Evolutionary conservation across 2,329 filamentous ascomycete species (phyloP), one percentile per base, ranked within the genome.

Genomic region (Calonectria montana): DNA sequence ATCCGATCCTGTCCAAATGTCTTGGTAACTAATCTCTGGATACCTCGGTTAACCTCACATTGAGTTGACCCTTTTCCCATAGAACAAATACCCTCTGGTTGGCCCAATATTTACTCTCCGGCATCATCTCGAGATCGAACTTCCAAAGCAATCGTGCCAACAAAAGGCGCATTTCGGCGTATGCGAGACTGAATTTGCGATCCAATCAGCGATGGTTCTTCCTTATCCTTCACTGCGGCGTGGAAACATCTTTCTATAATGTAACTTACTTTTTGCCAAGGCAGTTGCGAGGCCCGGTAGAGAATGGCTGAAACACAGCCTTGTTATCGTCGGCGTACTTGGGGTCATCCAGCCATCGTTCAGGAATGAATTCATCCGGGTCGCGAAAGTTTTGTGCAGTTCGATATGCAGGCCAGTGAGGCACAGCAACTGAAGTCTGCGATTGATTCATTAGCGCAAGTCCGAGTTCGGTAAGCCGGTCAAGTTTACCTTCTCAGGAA

Each of bases 41-140:
- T 9, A 59, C 53, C 12, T 39, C 31, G 0, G 13, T 59, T 21
- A 59, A 15, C 10, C 16, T 59, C 13, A 59, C 8, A 27, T 59
- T 21, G n/a, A 59, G 53, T 21, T 39, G 4, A 8, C 53, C 31
- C 10, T 59, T 59, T 21, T 59, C 53, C 53, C 53, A 59, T 16
- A 59, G 31, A 6, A 39, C 53, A 5, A 5, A 59, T 15, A 6
- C 15, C 18, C 12, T 59, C 7, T 59, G 53, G 4, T 59, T 16
- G 7, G 25, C 12, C 53, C 53, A 59, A 16, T 59, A 6, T 4
- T 39, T 25, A n/a, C 31, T 16, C 13, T 39, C 53, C 0, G 53
- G 21, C 53, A 59, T 25, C 53, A 59, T 59, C 18, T 59, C 31
- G 12, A 59, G 31, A 15, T 59, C 53, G 27, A 59, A 59, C 21